Base-by-base conservation (phyloP, 177 flowering plant genomes). In the Tripterygium wilfordii region DNA sequence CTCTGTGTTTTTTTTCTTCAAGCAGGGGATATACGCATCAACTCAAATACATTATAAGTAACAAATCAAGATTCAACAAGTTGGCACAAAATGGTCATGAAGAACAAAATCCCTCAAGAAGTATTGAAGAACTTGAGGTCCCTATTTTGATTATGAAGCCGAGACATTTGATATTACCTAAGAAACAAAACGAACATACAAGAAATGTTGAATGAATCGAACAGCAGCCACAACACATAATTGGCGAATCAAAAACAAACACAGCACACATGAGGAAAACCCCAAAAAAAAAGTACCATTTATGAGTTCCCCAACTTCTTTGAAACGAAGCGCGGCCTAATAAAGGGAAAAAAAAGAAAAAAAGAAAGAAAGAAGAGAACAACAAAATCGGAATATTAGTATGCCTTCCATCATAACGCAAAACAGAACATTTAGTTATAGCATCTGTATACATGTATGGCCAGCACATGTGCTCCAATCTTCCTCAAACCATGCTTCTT, bases 401-500 rank as follows among this genome's bases (percentile, higher is more conserved):
- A n/a, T 25, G 13, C 37, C 24, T n/a, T 19, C 5, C n/a, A 35
- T 3, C 0, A 14, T 31, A 20, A 26, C 14, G 21, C 1, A 26
- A 1, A 37, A 37, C 16, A 45, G 6, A 23, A 40, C 10, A 53
- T 13, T 29, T 0, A 15, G 29, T 21, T 10, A 37, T 18, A 23
- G 30, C 4, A 2, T 23, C 3, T 17, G 20, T 37, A 73, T 65
- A 92, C 99, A 53, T 95, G 69, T 42, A 94, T 72, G 37, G 84
- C 99, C 73, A 89, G 92, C 10, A 85, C 90, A 76, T 94, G 97
- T 4, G 84, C 71, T 64, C 97, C 71, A 44, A 94, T 85, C 64
- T 76, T 94, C 56, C 78, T 69, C 23, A 81, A 54, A n/a, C 59
- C 55, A 49, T 83, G 68, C 48, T 67, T 70, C 67, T 71, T 84